Conservation (phyloP, 2,329 filamentous ascomycete genomes). For the Microdochium bolleyi region DNA sequence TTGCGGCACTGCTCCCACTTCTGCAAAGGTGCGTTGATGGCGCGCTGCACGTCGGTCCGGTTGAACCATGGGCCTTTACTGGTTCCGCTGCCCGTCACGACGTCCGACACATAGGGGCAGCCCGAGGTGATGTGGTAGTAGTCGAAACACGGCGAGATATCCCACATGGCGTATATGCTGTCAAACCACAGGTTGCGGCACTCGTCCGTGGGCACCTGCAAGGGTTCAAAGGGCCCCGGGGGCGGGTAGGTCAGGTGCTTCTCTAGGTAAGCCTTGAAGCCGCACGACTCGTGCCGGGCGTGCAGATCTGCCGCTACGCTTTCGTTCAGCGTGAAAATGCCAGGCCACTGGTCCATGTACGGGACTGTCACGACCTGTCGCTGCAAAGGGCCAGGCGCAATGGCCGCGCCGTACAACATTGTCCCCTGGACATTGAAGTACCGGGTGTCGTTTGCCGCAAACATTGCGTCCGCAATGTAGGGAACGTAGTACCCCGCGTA, state of each 20-base stretch:
- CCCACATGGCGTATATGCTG: constrained; percentile 38
- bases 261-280: constrained; percentile 47
- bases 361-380: constrained; percentile 37
- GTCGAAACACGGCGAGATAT: constrained; percentile 62
- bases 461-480: constrained; percentile 46
- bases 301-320: constrained; percentile 46
- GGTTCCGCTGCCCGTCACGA: constrained; percentile 46
- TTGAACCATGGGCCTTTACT: constrained; percentile 62
- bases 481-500: constrained; percentile 49
- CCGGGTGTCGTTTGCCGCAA: constrained; percentile 34
- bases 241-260: constrained; percentile 56
- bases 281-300: constrained; percentile 40
- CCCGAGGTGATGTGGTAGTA: constrained; percentile 60
- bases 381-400: constrained; percentile 37
- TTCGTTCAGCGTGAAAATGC: constrained; percentile 49
- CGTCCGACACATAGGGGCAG: constrained; percentile 61
- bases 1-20: constrained; percentile 15
- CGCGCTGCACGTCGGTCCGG: constrained; percentile 59
- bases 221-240: constrained; percentile 43
- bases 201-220: constrained; percentile 29
- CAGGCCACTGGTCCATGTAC: constrained; percentile 46
- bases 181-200: constrained; percentile 44
- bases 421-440: constrained; percentile 43
- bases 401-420: constrained; percentile 58
- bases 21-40: constrained; percentile 53